phyloP scores from a whole-genome alignment of 2,329 filamentous ascomycete genomes.

The Hypoxylon sp. region DNA sequence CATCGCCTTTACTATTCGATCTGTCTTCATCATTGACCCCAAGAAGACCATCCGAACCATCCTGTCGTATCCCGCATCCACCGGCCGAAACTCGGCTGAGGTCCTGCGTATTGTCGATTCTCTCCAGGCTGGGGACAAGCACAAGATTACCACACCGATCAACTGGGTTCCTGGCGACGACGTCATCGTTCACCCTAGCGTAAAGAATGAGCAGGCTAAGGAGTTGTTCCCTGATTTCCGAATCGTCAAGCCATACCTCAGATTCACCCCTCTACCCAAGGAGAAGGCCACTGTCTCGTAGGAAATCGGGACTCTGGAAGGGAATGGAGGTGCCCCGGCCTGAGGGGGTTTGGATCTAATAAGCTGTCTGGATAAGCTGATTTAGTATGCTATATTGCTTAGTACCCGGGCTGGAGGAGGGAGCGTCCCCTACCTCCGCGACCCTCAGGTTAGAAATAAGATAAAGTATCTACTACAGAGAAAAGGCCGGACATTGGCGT shows the following conservation, averaged over 20 bases:
- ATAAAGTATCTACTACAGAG: background rate
- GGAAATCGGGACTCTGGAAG: background rate
- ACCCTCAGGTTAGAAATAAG: background rate
- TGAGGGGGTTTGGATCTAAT: background rate
- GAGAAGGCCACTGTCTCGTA: constrained; percentile 60
- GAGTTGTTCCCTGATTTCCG: constrained; percentile 86
- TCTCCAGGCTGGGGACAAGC: constrained; percentile 87
- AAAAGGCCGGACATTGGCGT: background rate
- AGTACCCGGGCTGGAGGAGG: background rate
- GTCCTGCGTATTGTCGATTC: constrained; percentile 85
- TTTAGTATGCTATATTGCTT: constrained; percentile 3
- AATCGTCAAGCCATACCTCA: constrained; percentile 79
- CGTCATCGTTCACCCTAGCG: constrained; percentile 88
- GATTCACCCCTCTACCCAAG: constrained; percentile 78
- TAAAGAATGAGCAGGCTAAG: constrained; percentile 88
- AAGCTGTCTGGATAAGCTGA: background rate
- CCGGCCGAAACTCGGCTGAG: constrained; percentile 86
- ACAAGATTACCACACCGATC: constrained; percentile 89
- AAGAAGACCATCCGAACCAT: constrained; percentile 93
- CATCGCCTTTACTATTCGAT: constrained; percentile 93
- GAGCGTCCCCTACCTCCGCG: background rate
- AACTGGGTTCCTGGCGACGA: constrained; percentile 92
- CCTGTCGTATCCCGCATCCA: constrained; percentile 92
- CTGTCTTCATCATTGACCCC: constrained; percentile 95
- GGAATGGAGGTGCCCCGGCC: background rate